phyloP scores from a whole-genome alignment of 371 early-diverging fungal species.

The Circinella minor region DNA sequence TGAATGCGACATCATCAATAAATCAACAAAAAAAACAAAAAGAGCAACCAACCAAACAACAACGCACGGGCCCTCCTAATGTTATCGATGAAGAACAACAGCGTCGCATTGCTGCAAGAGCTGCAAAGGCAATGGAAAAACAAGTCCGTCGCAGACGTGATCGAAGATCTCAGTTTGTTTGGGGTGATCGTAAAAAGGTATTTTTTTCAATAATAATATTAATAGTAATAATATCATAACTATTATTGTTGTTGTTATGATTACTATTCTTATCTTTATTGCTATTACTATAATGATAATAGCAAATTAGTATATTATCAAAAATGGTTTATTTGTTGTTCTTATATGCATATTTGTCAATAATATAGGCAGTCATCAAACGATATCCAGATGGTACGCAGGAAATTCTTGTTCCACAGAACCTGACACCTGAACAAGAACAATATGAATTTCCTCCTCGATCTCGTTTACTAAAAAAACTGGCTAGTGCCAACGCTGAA shows the following conservation, averaged over 20 bases:
- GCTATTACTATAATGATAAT: neutral
- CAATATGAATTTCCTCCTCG: slow-evolving; percentile 54
- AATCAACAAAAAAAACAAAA: slow-evolving; percentile 34
- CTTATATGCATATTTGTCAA: neutral
- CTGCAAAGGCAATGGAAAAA: slow-evolving; percentile 41
- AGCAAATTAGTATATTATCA: neutral
- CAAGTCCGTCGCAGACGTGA: slow-evolving; percentile 39
- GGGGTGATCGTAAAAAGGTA: slow-evolving; percentile 50
- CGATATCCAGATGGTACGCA: slow-evolving; percentile 46
- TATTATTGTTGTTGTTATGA: too few relatives aligned
- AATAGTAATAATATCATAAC: too few relatives aligned
- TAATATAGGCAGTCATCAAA: slow-evolving; percentile 39
- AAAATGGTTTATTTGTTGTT: neutral
- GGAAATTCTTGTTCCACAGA: slow-evolving; percentile 53
- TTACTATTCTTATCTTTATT: too few relatives aligned
- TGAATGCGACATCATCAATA: slow-evolving; percentile 14
- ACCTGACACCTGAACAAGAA: slow-evolving; percentile 50
- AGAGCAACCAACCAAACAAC: slow-evolving; percentile 14
- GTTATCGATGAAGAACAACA: slow-evolving; percentile 34
- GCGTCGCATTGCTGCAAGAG: slow-evolving; percentile 37
- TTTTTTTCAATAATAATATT: too few relatives aligned
- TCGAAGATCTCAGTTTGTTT: slow-evolving; percentile 37
- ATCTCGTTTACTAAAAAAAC: slow-evolving; percentile 43
- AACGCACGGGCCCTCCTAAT: slow-evolving; percentile 39
- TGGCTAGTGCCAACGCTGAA: slow-evolving; percentile 38